Evolutionary conservation across 1,139 yeast species (phyloP), one percentile per base, ranked within the genome.

Genomic region (Arxiozyma slooffiae): DNA sequence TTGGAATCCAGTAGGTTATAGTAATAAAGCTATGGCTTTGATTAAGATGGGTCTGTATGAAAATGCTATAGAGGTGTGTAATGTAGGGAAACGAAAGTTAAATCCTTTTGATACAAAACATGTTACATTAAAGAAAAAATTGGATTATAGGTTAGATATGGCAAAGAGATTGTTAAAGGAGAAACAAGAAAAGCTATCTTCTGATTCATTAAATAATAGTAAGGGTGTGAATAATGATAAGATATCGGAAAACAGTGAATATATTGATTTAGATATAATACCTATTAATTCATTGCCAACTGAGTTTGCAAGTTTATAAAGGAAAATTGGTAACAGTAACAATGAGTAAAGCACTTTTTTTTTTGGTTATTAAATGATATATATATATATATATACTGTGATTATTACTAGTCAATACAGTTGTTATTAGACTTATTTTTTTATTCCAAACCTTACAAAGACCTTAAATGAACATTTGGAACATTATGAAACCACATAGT

Each of bases 21-120:
- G 96, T 16, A 90, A 90, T 66, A 71, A 90, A 50, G 94, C 97
- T 2, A 82, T 86, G 64, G 78, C 89, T 30, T 76, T 80, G 57
- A 66, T 85, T 49, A 80, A 82, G 57, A 68, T 83, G 6, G 67
- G 73, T 7, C 75, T 76, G 44, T 79, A 75, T 71, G 68, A 71
- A 4, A 74, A 78, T 41, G 95, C 92, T 1, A 62, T 82, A 14
- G 67, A 68, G 18, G 88, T 84, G 60, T 79, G 90, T 56, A 72
- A 77, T 22, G 60, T 63, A 7, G 92, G 95, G 0, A 66, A 88
- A 37, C 62, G 60, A 14, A 58, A 72, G 0, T 67, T 60, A 1
- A 44, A 51, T 1, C 46, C 55, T 8, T 49, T 53, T 17, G 60
- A 59, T 7, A 48, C 50, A 0, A 66, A 67, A 41, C 68, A 78